A percentile compares a stretch with the other conserved stretches of the same genome.
These are phyloP conservation scores for Cystofilobasidium bisporidii DNA, from an alignment of 768 basidiomycete genomes.

Conservation along the genomic window DNA sequence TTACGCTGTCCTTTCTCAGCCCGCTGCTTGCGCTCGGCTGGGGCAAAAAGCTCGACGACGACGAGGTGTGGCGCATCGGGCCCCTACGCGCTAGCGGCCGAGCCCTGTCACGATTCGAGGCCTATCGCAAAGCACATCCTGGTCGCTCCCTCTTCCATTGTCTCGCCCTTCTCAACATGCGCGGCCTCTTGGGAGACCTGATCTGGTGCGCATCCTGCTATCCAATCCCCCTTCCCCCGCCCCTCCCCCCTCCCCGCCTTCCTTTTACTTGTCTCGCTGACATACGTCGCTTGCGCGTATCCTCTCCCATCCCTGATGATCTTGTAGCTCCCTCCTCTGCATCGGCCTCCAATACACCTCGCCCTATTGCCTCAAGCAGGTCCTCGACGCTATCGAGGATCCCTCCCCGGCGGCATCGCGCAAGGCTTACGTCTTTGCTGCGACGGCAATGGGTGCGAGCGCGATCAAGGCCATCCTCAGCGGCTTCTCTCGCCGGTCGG, in stretches of 20 bases:
- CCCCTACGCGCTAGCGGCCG: background rate
- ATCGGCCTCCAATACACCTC: slow-evolving; percentile 67
- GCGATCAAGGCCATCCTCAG: slow-evolving; percentile 46
- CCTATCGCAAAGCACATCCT: background rate
- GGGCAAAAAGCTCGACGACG: slow-evolving; percentile 16
- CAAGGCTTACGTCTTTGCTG: slow-evolving; percentile 66
- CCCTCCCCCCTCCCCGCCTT: too few species aligned
- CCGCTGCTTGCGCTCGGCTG: slow-evolving; percentile 14
- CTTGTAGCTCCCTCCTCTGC: slow-evolving; percentile 36
- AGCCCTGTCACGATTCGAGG: background rate
- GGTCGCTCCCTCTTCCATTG: background rate
- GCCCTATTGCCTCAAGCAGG: slow-evolving; percentile 74
- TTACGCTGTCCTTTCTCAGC: slow-evolving; percentile 2
- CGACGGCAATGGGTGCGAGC: slow-evolving; percentile 59
- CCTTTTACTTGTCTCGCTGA: too few species aligned
- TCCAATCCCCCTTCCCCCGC: background rate
- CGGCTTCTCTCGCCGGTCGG: slow-evolving; percentile 27
- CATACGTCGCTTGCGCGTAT: too few species aligned
- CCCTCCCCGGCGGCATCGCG: slow-evolving; percentile 49
- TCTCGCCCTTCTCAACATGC: background rate
- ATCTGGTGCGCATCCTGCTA: background rate
- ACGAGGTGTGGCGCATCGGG: slow-evolving; percentile 15
- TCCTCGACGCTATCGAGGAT: slow-evolving; percentile 50
- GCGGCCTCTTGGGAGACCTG: background rate
- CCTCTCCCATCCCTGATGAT: too few species aligned